Percentiles rank a stretch among this genome's conserved stretches.
Evolutionary conservation across 1,284 basidiomycete genomes (phyloP).

Genomic region (Hemileia vastatrix): DNA sequence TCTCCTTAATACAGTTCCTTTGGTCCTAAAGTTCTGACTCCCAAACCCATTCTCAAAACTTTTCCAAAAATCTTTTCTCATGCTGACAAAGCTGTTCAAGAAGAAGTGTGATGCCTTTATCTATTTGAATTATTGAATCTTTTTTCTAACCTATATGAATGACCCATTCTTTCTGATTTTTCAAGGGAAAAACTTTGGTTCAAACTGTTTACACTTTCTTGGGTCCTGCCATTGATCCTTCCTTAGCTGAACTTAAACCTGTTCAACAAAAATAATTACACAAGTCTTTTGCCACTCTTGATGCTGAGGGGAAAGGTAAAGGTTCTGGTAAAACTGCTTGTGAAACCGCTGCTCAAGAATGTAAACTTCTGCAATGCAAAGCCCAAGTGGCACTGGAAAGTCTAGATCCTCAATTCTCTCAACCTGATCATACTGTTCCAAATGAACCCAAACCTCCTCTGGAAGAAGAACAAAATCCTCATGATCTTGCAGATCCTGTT

Average conservation of each 20-base stretch:
- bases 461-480: constrained; percentile 57
- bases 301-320: constrained; percentile 69
- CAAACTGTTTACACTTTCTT: constrained; percentile 77
- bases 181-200: constrained; percentile 64
- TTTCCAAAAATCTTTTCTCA: constrained; percentile 91
- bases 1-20: constrained; percentile 60
- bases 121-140: not conserved
- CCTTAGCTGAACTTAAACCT: constrained; percentile 84
- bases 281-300: constrained; percentile 75
- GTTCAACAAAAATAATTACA: constrained; percentile 96
- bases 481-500: constrained; percentile 70
- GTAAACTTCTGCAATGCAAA: constrained; percentile 49
- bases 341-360: constrained; percentile 65
- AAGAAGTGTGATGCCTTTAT: constrained; percentile 51
- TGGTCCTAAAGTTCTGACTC: constrained; percentile 66
- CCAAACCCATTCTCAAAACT: constrained; percentile 66
- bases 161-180: not conserved
- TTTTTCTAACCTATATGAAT: not conserved
- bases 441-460: constrained; percentile 44
- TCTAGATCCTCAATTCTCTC: no score
- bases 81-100: constrained; percentile 87
- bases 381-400: constrained; percentile 34
- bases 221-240: constrained; percentile 75
- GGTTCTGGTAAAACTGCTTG: constrained; percentile 69
- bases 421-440: no score